Conservation (phyloP, 176 grass and related monocot species). For the Paspalum vaginatum region DNA sequence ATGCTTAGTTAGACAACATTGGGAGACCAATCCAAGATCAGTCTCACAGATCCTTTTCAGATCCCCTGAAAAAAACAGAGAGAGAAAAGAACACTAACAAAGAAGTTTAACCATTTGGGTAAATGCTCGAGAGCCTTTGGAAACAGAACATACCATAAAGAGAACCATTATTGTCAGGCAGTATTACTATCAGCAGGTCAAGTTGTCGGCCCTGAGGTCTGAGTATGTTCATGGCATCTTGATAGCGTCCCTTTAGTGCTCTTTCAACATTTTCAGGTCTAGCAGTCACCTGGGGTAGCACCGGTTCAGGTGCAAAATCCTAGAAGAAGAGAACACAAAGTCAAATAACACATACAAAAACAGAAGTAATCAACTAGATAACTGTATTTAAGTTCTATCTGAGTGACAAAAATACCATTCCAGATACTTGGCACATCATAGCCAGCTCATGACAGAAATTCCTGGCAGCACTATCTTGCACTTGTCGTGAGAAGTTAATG, state of each 20-base stretch:
- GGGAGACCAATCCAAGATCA: slow-evolving; percentile 93
- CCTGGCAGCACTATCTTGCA: slow-evolving; percentile 74
- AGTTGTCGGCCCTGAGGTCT: slow-evolving; percentile 62
- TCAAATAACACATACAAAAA: background rate
- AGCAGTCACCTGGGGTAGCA: slow-evolving; percentile 56
- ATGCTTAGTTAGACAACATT: slow-evolving; percentile 94
- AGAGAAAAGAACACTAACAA: slow-evolving; percentile 22
- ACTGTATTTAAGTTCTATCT: slow-evolving; percentile 10
- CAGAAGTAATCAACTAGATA: background rate
- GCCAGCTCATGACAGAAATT: slow-evolving; percentile 76
- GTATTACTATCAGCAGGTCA: slow-evolving; percentile 86
- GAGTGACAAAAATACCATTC: slow-evolving; percentile 63
- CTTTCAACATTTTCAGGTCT: slow-evolving; percentile 83
- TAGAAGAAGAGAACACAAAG: slow-evolving; percentile 9
- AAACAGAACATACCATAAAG: slow-evolving; percentile 70
- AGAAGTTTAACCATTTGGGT: background rate
- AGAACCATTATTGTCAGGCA: slow-evolving; percentile 88
- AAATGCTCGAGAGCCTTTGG: slow-evolving; percentile 6
- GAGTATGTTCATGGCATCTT: slow-evolving; percentile 73
- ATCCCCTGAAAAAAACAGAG: slow-evolving; percentile 70
- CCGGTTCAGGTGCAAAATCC: slow-evolving; percentile 79
- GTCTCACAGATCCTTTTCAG: slow-evolving; percentile 96
- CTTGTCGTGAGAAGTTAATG: slow-evolving; percentile 80
- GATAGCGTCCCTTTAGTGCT: slow-evolving; percentile 67
- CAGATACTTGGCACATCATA: slow-evolving; percentile 83